Evolutionary conservation across 1,139 yeast species (phyloP).

Genomic region (Suhomyces panamericanus): DNA sequence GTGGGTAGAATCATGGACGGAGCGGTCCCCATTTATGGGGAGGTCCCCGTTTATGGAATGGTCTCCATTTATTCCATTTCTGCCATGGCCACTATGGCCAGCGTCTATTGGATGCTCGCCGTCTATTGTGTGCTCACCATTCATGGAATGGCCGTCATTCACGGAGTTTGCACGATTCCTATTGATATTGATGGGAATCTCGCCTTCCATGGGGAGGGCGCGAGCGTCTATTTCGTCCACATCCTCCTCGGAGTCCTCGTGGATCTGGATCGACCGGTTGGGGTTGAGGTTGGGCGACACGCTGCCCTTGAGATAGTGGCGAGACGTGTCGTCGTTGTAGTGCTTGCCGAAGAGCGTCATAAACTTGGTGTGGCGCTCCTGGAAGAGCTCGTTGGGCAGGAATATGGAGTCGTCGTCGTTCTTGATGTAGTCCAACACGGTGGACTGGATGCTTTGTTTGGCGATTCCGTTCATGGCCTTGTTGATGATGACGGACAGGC

Average conservation of each 20-base stretch:
- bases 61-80: too few species aligned
- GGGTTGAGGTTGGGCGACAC: constrained; percentile 10
- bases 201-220: constrained; percentile 7
- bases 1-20: too few species aligned
- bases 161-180: too few species aligned
- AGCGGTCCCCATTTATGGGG: too few species aligned
- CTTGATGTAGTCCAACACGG: constrained; percentile 33
- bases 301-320: constrained; percentile 6
- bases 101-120: too few species aligned
- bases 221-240: constrained; percentile 15
- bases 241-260: constrained; percentile 9
- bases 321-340: constrained; percentile 24
- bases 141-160: too few species aligned
- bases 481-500: constrained; percentile 35
- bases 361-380: constrained; percentile 37
- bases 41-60: too few species aligned
- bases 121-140: too few species aligned
- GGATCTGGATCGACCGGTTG: constrained; percentile 11
- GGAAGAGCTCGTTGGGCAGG: constrained; percentile 38
- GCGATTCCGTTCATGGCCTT: constrained; percentile 30
- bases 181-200: too few species aligned
- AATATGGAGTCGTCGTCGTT: constrained; percentile 25
- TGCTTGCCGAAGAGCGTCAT: constrained; percentile 33
- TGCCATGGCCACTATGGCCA: too few species aligned
- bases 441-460: constrained; percentile 32